Evolutionary conservation across 177 flowering plant species (phyloP).

Genomic region (Telopea speciosissima): DNA sequence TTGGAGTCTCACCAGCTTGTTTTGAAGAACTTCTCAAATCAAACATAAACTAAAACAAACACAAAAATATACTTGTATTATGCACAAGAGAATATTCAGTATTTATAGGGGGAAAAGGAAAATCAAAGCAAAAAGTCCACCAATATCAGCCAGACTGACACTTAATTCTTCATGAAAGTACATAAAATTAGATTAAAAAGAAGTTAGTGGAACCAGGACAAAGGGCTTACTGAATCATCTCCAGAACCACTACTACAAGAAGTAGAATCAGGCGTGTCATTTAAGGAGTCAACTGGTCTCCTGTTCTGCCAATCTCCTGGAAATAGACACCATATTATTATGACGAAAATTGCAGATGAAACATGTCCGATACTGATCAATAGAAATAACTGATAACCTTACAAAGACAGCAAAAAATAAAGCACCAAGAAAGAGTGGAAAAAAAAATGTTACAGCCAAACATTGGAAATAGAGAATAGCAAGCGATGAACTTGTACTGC

Average conservation of each 20-base stretch:
- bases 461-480: not conserved
- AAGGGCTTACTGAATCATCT: conserved; percentile 35
- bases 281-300: conserved; percentile 19
- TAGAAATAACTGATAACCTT: not conserved
- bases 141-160: not conserved
- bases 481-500: not conserved
- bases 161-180: not conserved
- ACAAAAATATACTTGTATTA: conserved; percentile 4
- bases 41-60: conserved; percentile 18
- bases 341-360: conserved; percentile 8
- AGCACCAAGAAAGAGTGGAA: not conserved
- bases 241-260: conserved; percentile 23
- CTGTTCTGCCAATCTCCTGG: conserved; percentile 34
- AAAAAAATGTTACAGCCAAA: not conserved
- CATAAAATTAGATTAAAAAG: not conserved
- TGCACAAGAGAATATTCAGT: not conserved
- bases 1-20: conserved; percentile 34
- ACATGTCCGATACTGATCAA: not conserved
- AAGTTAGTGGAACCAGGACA: not conserved
- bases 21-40: conserved; percentile 25
- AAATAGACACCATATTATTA: conserved; percentile 18
- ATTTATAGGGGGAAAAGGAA: not conserved
- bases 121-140: not conserved
- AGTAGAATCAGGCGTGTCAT: conserved; percentile 28
- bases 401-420: not conserved